Conservation (phyloP, 106 monocot genomes). For the Acorus gramineus region DNA sequence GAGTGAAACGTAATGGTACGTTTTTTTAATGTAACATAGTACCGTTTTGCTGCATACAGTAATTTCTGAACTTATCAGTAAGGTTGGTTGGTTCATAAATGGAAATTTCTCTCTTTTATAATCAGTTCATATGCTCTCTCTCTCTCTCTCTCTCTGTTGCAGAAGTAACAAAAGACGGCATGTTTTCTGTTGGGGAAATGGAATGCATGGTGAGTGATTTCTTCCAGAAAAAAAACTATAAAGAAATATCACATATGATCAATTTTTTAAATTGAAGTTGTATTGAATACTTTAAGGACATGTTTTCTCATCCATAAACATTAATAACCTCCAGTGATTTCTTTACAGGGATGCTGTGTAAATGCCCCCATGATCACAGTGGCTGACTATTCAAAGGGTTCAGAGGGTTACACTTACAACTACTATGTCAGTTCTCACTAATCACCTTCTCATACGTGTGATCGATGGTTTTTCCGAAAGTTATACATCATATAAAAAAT, state of each 20-base stretch:
- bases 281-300: too few relatives aligned
- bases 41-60: too few relatives aligned
- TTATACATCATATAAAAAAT: background rate
- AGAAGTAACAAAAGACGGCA: conserved; percentile 95
- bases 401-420: conserved; percentile 90
- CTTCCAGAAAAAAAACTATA: background rate
- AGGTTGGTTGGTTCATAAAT: background rate
- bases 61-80: too few relatives aligned
- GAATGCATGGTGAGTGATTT: conserved; percentile 79
- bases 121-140: background rate
- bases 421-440: conserved; percentile 66
- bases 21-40: background rate
- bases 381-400: conserved; percentile 88
- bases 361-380: conserved; percentile 98
- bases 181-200: conserved; percentile 98
- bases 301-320: background rate
- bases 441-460: background rate
- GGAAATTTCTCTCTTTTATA: background rate
- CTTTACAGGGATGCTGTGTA: conserved; percentile 82
- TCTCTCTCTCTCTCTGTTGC: conserved; percentile 13
- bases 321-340: background rate
- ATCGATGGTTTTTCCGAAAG: background rate
- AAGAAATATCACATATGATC: too few relatives aligned
- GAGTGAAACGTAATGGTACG: conserved; percentile 86
- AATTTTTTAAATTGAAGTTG: too few relatives aligned